phyloP scores from a whole-genome alignment of 306 rosid genomes.

The Sphenostylis stenocarpa region DNA sequence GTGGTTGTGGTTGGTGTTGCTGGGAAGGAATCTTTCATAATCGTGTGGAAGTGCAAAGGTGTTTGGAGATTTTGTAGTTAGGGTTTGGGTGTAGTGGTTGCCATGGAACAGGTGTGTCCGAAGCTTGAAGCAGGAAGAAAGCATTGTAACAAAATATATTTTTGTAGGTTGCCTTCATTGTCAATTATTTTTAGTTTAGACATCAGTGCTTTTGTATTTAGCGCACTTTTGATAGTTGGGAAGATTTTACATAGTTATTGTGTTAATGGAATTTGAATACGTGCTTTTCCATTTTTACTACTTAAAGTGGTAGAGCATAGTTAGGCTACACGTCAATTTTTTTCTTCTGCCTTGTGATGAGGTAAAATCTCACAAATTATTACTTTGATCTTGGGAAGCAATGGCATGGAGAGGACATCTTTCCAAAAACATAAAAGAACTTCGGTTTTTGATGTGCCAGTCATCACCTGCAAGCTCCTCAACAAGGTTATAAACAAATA shows the following conservation, averaged over 20 bases:
- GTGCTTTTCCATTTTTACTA: not conserved
- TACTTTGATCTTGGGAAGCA: constrained; percentile 24
- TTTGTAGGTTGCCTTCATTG: not conserved
- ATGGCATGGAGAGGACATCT: constrained; percentile 95
- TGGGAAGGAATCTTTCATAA: constrained; percentile 30
- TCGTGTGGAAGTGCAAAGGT: constrained; percentile 57
- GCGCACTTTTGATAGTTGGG: not conserved
- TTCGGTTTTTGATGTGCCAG: constrained; percentile 88
- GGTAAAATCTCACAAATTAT: constrained; percentile 30
- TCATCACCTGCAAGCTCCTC: constrained; percentile 84
- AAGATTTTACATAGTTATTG: not conserved
- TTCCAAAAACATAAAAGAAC: constrained; percentile 79
- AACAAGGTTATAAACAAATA: constrained; percentile 58
- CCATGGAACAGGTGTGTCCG: constrained; percentile 19
- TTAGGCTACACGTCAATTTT: not conserved
- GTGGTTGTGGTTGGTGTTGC: constrained; percentile 3
- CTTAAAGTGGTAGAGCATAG: not conserved
- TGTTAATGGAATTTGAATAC: not conserved
- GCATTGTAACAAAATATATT: not conserved
- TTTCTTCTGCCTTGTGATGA: not conserved
- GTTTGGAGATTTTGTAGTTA: constrained; percentile 22
- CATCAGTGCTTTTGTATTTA: not conserved
- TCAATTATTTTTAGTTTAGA: not conserved
- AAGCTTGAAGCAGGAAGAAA: constrained; percentile 40
- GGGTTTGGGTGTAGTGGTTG: not conserved